phyloP scores from a whole-genome alignment of 1,284 basidiomycete species.

The Trametes versicolor region DNA sequence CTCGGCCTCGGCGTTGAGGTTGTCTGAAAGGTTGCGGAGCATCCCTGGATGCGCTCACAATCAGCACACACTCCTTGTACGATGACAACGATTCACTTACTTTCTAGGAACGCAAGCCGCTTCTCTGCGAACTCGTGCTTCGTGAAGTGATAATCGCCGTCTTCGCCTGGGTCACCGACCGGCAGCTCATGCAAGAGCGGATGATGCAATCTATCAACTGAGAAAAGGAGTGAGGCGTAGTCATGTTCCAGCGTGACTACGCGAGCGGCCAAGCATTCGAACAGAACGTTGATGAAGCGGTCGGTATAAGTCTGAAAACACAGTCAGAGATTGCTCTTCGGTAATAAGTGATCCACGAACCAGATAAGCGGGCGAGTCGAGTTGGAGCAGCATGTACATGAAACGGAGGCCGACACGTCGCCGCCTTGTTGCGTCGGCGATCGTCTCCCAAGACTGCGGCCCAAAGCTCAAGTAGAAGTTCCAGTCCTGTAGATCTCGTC shows the following conservation, averaged over 20 bases:
- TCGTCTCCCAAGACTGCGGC: constrained; percentile 67
- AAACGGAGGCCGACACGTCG: constrained; percentile 77
- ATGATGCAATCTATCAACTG: constrained; percentile 62
- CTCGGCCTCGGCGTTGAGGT: constrained; percentile 23
- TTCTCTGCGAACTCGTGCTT: constrained; percentile 37
- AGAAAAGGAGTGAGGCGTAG: constrained; percentile 61
- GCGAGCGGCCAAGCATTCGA: constrained; percentile 64
- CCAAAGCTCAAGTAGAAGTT: constrained; percentile 64
- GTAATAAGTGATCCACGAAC: constrained; percentile 46
- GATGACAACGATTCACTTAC: constrained; percentile 30
- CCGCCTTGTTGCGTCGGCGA: constrained; percentile 62
- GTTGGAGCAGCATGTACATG: constrained; percentile 69
- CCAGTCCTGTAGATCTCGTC: constrained; percentile 65
- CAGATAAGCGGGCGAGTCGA: constrained; percentile 71
- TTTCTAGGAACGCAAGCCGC: constrained; percentile 36
- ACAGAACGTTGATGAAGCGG: constrained; percentile 64
- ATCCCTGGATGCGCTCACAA: constrained; percentile 30
- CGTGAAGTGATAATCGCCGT: constrained; percentile 38
- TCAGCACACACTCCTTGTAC: neutral
- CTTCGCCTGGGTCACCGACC: constrained; percentile 19
- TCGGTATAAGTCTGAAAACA: constrained; percentile 56
- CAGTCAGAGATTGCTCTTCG: neutral
- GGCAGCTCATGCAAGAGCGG: constrained; percentile 55
- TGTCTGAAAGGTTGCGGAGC: constrained; percentile 35
- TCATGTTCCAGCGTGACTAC: constrained; percentile 67